Evolutionary conservation across 1,139 yeast genomes (phyloP).

Genomic region (Suhomyces yuchorum): DNA sequence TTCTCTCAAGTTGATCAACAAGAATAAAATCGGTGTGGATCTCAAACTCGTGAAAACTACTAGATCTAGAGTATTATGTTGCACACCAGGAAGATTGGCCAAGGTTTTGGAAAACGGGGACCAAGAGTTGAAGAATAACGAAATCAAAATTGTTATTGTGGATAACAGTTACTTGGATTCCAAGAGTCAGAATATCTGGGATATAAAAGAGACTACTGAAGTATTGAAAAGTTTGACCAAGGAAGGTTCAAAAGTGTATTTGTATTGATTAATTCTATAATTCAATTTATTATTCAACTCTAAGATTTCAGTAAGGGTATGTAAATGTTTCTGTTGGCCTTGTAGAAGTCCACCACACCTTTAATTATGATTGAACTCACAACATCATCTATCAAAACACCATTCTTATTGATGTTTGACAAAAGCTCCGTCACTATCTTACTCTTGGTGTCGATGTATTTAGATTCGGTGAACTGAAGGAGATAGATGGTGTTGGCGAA

Average conservation of each 20-base stretch:
- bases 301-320: slow-evolving; percentile 36
- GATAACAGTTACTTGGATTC: slow-evolving; percentile 66
- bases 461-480: slow-evolving; percentile 24
- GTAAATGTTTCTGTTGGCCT: slow-evolving; percentile 33
- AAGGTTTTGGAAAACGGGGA: slow-evolving; percentile 48
- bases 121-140: slow-evolving; percentile 43
- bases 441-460: slow-evolving; percentile 2
- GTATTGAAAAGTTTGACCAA: slow-evolving; percentile 44
- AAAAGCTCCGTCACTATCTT: neutral
- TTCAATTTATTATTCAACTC: neutral
- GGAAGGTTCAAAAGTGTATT: slow-evolving; percentile 49
- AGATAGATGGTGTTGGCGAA: slow-evolving; percentile 31
- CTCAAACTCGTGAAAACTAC: slow-evolving; percentile 52
- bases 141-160: slow-evolving; percentile 58
- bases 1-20: slow-evolving; percentile 65
- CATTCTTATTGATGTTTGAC: neutral
- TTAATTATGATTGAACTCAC: slow-evolving; percentile 19
- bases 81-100: slow-evolving; percentile 65
- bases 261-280: slow-evolving; percentile 33
- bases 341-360: slow-evolving; percentile 34
- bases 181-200: slow-evolving; percentile 67
- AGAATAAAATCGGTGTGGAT: slow-evolving; percentile 65
- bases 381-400: slow-evolving; percentile 2
- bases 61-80: slow-evolving; percentile 55
- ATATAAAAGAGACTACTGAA: slow-evolving; percentile 48